These are phyloP conservation scores for Biscutella laevigata DNA, from an alignment of 441 rosid species.

Conservation along the genomic window DNA sequence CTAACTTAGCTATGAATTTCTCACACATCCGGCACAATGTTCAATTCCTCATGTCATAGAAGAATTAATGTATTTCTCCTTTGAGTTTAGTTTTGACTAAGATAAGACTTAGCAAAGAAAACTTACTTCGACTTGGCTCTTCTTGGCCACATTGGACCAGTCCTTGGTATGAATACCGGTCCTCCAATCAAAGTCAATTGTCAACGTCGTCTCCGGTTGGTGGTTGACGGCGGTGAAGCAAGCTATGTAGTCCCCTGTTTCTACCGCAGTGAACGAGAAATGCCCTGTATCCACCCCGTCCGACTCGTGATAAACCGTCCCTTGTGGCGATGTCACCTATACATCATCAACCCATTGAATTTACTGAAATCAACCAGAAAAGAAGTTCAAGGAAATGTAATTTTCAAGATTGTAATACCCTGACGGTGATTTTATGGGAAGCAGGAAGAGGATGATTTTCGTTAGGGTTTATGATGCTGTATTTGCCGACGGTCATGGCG, in stretches of 20 bases:
- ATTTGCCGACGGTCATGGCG: constrained; percentile 59
- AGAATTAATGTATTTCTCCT: not conserved
- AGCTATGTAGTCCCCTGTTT: too few species aligned
- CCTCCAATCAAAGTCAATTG: constrained; percentile 64
- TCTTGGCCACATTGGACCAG: constrained; percentile 66
- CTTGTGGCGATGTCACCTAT: constrained; percentile 54
- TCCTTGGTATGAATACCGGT: constrained; percentile 55
- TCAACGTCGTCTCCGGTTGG: constrained; percentile 29
- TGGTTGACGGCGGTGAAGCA: constrained; percentile 45
- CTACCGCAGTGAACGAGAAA: constrained; percentile 50
- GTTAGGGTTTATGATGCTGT: constrained; percentile 42
- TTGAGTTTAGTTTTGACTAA: constrained; percentile 8
- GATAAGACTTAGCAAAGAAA: not conserved
- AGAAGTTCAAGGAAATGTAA: not conserved
- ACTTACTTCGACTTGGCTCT: constrained; percentile 57
- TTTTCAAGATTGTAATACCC: constrained; percentile 30
- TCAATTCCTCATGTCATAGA: not conserved
- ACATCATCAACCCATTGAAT: not conserved
- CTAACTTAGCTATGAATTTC: constrained; percentile 1
- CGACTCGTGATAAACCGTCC: constrained; percentile 41
- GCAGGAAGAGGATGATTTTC: constrained; percentile 46
- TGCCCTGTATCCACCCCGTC: constrained; percentile 46
- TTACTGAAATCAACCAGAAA: not conserved
- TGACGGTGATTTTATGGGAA: constrained; percentile 47
- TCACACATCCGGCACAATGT: not conserved